Evolutionary conservation across 768 basidiomycete genomes (phyloP).

Genomic region (Lentinus tigrinus): DNA sequence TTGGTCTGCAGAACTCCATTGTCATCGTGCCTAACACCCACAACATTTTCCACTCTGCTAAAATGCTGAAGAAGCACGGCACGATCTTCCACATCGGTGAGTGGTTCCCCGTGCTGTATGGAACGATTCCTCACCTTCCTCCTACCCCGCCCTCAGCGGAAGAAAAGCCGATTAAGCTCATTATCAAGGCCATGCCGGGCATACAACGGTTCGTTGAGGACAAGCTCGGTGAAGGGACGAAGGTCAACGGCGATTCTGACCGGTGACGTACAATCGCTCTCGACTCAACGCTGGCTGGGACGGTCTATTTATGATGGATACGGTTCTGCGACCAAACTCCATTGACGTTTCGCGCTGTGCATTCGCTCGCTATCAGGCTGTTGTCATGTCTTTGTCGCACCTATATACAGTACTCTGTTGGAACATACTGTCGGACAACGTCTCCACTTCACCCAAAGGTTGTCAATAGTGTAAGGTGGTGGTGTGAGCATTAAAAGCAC

Average conservation of each 20-base stretch:
- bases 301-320: background rate
- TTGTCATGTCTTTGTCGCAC: background rate
- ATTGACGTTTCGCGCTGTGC: background rate
- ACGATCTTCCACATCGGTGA: slow-evolving; percentile 61
- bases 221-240: background rate
- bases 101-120: slow-evolving; percentile 9
- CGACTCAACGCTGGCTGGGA: background rate
- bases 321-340: background rate
- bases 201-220: slow-evolving; percentile 54
- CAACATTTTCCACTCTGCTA: slow-evolving; percentile 41
- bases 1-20: slow-evolving; percentile 57
- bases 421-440: background rate
- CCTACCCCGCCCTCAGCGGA: slow-evolving; percentile 45
- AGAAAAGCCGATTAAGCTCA: slow-evolving; percentile 72
- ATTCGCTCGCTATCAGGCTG: background rate
- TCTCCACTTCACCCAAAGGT: background rate
- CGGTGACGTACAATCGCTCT: background rate
- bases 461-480: too few species aligned
- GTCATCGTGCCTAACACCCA: slow-evolving; percentile 70
- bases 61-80: slow-evolving; percentile 60
- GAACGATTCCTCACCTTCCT: background rate
- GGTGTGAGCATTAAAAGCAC: too few species aligned
- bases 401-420: too few species aligned
- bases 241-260: background rate
- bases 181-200: slow-evolving; percentile 61